Conservation (phyloP, 148 eudicot genomes). For the Arbutus unedo region DNA sequence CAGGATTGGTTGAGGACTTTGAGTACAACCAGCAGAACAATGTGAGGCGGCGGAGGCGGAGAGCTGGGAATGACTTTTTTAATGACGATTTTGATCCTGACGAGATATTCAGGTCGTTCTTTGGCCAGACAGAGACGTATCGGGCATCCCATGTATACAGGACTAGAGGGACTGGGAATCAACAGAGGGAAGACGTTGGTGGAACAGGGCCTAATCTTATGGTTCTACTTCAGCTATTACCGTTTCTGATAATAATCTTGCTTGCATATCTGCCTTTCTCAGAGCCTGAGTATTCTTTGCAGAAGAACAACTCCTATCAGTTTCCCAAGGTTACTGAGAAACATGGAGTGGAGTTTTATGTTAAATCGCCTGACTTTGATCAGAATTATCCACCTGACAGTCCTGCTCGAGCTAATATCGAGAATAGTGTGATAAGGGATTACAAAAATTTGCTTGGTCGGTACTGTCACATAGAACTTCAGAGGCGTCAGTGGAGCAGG, state of each 20-base stretch:
- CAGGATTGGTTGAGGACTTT: conserved; percentile 81
- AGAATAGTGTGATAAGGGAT: conserved; percentile 73
- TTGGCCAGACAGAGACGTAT: conserved; percentile 73
- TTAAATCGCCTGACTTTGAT: conserved; percentile 80
- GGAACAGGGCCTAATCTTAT: conserved; percentile 64
- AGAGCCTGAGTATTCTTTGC: conserved; percentile 95
- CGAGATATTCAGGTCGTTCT: conserved; percentile 92
- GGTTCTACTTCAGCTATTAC: conserved; percentile 74
- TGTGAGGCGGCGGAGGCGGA: conserved; percentile 53
- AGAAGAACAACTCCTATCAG: conserved; percentile 80
- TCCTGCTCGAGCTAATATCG: conserved; percentile 57
- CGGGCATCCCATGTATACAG: conserved; percentile 64
- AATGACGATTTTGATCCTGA: conserved; percentile 87
- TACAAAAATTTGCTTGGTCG: conserved; percentile 86
- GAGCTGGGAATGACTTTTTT: conserved; percentile 50
- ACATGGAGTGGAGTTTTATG: conserved; percentile 71
- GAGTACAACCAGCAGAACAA: conserved; percentile 72
- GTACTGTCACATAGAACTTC: conserved; percentile 92
- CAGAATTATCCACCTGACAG: conserved; percentile 67
- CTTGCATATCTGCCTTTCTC: conserved; percentile 89
- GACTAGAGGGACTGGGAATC: conserved; percentile 52
- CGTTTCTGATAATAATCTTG: conserved; percentile 74
- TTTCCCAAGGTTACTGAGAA: conserved; percentile 59
- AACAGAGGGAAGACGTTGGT: conserved; percentile 48
- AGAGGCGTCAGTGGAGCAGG: conserved; percentile 96